These are phyloP conservation scores for Fusarium penzigii DNA, from an alignment of 2,329 filamentous ascomycete genomes.

Conservation along the genomic window DNA sequence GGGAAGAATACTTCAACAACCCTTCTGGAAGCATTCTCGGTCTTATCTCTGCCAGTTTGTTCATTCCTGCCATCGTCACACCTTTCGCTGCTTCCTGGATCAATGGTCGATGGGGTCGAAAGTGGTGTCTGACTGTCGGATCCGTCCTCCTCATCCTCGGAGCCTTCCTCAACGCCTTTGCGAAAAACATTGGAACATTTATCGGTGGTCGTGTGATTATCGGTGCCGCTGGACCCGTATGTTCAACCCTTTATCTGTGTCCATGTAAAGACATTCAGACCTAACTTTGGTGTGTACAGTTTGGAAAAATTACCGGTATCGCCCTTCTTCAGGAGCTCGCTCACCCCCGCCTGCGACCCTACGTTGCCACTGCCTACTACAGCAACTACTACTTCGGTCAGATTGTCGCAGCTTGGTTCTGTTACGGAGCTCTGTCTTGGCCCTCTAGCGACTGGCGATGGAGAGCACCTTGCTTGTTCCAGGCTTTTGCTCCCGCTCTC, in stretches of 20 bases:
- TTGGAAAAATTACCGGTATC: conserved; percentile 15
- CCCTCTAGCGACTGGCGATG: conserved; percentile 13
- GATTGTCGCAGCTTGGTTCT: conserved; percentile 16
- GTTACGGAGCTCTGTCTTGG: conserved; percentile 12
- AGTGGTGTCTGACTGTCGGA: conserved; percentile 13
- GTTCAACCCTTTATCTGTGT: too few species aligned
- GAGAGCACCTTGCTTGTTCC: conserved; percentile 17
- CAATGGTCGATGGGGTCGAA: conserved; percentile 13
- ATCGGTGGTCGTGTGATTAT: conserved; percentile 16
- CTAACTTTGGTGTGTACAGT: neutral
- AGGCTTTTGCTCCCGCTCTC: conserved; percentile 15
- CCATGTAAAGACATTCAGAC: too few species aligned
- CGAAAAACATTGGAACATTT: conserved; percentile 9
- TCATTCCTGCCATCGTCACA: conserved; percentile 17
- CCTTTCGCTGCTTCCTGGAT: conserved; percentile 16
- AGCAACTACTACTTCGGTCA: conserved; percentile 18
- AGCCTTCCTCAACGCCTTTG: conserved; percentile 14
- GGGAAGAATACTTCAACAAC: conserved; percentile 17
- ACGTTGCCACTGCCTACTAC: conserved; percentile 15
- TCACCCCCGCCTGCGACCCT: conserved; percentile 15
- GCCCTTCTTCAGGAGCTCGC: conserved; percentile 17
- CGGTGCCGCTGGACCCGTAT: conserved; percentile 3
- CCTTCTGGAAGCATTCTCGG: conserved; percentile 13
- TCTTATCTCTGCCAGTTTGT: conserved; percentile 14
- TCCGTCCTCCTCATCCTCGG: conserved; percentile 10